Base-by-base conservation (phyloP, 768 basidiomycete genomes). In the Xerocomellus chrysenteron region DNA sequence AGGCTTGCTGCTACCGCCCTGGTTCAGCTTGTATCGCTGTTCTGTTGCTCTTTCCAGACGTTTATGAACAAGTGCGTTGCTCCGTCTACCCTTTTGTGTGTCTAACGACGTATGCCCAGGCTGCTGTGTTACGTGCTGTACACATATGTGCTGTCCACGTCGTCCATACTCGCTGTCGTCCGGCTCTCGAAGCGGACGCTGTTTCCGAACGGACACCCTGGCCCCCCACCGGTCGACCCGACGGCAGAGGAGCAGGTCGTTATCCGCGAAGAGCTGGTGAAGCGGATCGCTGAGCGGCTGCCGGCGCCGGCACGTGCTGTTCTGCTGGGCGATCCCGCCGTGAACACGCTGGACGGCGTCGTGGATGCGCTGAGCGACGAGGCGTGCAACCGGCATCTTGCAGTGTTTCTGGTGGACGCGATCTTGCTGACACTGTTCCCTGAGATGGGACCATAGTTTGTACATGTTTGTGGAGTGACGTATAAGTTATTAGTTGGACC, bases 141-240 rank as follows among this genome's bases (percentile, higher is more conserved):
- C 58, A 76, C 75, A 0, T 72, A 79, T 19, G 73, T 88, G 53
- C 75, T 83, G 26, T 80, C 83, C 1, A 75, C 82, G 6, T 57
- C 75, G 6, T 79, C 81, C 48, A 68, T 91, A 26, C 76, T 87
- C 19, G 76, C 75, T 33, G 68, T 81, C 28, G 75, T 85, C 37
- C 80, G 82, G 37, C 66, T 79, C 5, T 73, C 84, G 14, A 92
- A 90, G 63, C 79, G 79, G 10, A 80, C 87, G 9, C 77, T 98
- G 28, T 98, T 96, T 68, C 95, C 96, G 4, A 85, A 86, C 58
- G 95, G 96, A 14, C 92, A 92, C 73, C 94, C 93, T 1, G 90
- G 82, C 0, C 83, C 86, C 0, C 71, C 85, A 1, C 84, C 88
- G 2, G 75, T 81, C 1, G 90, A 92, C 43, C 95, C 94, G 17